phyloP scores from a whole-genome alignment of 352 stramenopile species.

The Phytophthora hibernalis region DNA sequence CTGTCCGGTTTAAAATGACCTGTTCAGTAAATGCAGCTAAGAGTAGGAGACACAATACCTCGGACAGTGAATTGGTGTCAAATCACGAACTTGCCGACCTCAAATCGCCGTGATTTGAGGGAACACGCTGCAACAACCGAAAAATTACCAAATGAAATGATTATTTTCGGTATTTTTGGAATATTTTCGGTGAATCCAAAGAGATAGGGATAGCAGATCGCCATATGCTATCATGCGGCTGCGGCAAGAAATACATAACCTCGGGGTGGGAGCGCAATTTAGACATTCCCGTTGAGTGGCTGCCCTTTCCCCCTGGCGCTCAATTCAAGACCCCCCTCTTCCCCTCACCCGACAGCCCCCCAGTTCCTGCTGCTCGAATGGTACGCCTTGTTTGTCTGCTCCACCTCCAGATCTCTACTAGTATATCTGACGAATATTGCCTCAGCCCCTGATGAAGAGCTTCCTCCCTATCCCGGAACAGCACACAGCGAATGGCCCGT shows the following conservation, averaged over 20 bases:
- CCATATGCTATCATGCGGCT: neutral
- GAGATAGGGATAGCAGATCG: neutral
- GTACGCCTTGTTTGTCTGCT: neutral
- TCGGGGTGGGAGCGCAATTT: neutral
- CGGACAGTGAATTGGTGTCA: too few species aligned
- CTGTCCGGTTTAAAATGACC: too few species aligned
- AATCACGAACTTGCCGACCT: too few species aligned
- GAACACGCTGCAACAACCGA: neutral
- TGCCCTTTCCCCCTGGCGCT: neutral
- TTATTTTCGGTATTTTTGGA: neutral
- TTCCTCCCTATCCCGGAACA: neutral
- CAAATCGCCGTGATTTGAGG: too few species aligned
- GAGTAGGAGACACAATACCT: too few species aligned
- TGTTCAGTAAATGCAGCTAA: too few species aligned
- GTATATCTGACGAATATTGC: neutral
- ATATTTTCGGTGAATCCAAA: neutral
- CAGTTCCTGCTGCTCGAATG: neutral
- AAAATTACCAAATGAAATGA: neutral
- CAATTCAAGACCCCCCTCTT: neutral
- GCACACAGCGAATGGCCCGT: neutral
- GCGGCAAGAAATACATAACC: neutral
- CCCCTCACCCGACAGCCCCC: neutral
- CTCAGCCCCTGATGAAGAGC: neutral
- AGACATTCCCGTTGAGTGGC: neutral
- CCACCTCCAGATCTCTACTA: neutral